These are phyloP conservation scores for Physaria fendleri DNA, from an alignment of 345 rosid genomes.

Conservation along the genomic window DNA sequence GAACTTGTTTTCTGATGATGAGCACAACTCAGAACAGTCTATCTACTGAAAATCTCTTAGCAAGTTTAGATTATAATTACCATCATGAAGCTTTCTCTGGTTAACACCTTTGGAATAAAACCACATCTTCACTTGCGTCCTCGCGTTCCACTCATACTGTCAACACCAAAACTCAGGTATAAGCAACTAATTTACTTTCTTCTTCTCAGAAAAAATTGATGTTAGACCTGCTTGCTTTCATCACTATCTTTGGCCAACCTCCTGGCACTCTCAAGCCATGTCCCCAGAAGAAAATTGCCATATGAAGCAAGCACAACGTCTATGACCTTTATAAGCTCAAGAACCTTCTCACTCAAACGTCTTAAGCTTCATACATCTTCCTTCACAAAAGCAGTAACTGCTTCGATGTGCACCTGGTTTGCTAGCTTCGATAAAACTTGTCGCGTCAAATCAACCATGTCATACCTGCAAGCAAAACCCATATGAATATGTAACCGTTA, in stretches of 20 bases:
- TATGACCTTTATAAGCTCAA: slow-evolving; percentile 66
- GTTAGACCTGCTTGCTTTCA: slow-evolving; percentile 58
- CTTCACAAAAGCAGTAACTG: slow-evolving; percentile 47
- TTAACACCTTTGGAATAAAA: slow-evolving; percentile 50
- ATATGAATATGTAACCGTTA: slow-evolving; percentile 6
- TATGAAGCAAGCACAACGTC: slow-evolving; percentile 75
- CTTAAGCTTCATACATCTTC: slow-evolving; percentile 47
- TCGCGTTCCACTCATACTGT: slow-evolving; percentile 89
- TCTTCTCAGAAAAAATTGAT: background rate
- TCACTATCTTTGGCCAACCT: slow-evolving; percentile 47
- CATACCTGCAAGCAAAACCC: slow-evolving; percentile 56
- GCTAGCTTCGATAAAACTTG: slow-evolving; percentile 92
- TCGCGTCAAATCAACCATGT: slow-evolving; percentile 83
- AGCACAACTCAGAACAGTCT: background rate
- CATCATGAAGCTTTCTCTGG: slow-evolving; percentile 92
- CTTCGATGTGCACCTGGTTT: slow-evolving; percentile 66
- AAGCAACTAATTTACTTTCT: slow-evolving; percentile 6
- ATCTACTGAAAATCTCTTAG: background rate
- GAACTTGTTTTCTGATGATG: slow-evolving; percentile 67
- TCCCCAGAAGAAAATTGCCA: slow-evolving; percentile 75
- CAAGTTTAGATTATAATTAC: slow-evolving; percentile 39
- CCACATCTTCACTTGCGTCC: slow-evolving; percentile 98
- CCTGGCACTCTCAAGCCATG: slow-evolving; percentile 90
- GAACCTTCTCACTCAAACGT: slow-evolving; percentile 40
- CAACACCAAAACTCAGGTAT: slow-evolving; percentile 2